Percentiles rank a stretch among this genome's conserved stretches.
Conservation (phyloP, 2,329 filamentous ascomycete genomes). For the Botrytis hyacinthi region DNA sequence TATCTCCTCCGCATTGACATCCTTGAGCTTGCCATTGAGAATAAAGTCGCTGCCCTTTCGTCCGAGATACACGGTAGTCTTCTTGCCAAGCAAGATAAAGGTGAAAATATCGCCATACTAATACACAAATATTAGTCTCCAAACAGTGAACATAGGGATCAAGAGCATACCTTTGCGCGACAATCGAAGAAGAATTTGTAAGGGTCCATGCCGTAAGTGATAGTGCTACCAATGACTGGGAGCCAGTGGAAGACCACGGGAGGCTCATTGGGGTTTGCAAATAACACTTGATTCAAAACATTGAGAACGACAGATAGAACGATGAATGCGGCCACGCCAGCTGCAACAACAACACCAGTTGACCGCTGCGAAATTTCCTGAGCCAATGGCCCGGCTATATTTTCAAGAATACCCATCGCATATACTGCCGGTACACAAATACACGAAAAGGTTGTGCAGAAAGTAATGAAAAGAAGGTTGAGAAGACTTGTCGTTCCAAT, state of each 20-base stretch:
- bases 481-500: not conserved
- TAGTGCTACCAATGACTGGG: conserved; percentile 82
- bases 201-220: conserved; percentile 93
- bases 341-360: conserved; percentile 31
- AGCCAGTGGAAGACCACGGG: conserved; percentile 80
- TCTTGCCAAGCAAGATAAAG: conserved; percentile 83
- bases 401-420: conserved; percentile 37
- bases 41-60: conserved; percentile 87
- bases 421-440: conserved; percentile 2
- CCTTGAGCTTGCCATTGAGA: conserved; percentile 84
- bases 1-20: conserved; percentile 87
- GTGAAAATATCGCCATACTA: conserved; percentile 89
- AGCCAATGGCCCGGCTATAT: conserved; percentile 32
- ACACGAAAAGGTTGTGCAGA: conserved; percentile 3
- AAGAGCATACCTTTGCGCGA: conserved; percentile 64
- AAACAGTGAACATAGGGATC: conserved; percentile 39
- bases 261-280: conserved; percentile 79
- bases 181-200: conserved; percentile 77
- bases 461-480: not conserved
- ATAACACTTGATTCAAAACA: conserved; percentile 73
- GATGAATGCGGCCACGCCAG: conserved; percentile 42
- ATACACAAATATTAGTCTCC: conserved; percentile 18
- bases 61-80: conserved; percentile 82
- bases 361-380: conserved; percentile 36
- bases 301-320: conserved; percentile 68